Evolutionary conservation across 148 eudicot genomes (phyloP).

Genomic region (Amaranthus cruentus): DNA sequence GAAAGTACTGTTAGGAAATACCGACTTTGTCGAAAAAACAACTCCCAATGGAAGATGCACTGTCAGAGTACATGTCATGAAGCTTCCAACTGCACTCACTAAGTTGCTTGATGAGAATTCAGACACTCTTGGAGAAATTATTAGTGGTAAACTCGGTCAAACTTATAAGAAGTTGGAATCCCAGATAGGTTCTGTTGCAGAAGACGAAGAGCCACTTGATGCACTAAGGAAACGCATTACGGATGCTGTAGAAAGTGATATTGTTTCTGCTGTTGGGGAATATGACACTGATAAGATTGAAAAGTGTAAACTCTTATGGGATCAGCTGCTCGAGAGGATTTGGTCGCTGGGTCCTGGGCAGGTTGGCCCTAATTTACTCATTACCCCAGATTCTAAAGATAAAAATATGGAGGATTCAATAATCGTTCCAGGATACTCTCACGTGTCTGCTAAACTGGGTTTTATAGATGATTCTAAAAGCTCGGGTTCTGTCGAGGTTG

Average conservation of each 20-base stretch:
- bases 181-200: slow-evolving; percentile 42
- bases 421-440: slow-evolving; percentile 55
- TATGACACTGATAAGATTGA: slow-evolving; percentile 47
- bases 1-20: slow-evolving; percentile 43
- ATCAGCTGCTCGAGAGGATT: slow-evolving; percentile 59
- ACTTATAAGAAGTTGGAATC: slow-evolving; percentile 54
- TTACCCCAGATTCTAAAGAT: slow-evolving; percentile 43
- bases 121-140: slow-evolving; percentile 57
- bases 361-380: slow-evolving; percentile 85
- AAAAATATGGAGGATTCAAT: slow-evolving; percentile 36
- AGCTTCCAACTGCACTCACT: slow-evolving; percentile 71
- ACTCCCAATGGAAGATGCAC: slow-evolving; percentile 93
- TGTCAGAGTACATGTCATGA: slow-evolving; percentile 70
- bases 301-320: slow-evolving; percentile 55
- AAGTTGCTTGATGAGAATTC: slow-evolving; percentile 82
- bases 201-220: slow-evolving; percentile 66
- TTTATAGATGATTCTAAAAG: slow-evolving; percentile 33
- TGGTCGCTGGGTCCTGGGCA: slow-evolving; percentile 92
- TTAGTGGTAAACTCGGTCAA: slow-evolving; percentile 66
- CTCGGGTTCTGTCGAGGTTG: slow-evolving; percentile 20
- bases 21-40: slow-evolving; percentile 62
- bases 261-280: slow-evolving; percentile 40
- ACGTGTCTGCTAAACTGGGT: slow-evolving; percentile 76
- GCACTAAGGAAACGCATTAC: slow-evolving; percentile 58
- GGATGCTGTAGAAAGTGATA: slow-evolving; percentile 68